Base-by-base conservation (phyloP, 176 grass and related monocot species). In the Juncus inflexus region DNA sequence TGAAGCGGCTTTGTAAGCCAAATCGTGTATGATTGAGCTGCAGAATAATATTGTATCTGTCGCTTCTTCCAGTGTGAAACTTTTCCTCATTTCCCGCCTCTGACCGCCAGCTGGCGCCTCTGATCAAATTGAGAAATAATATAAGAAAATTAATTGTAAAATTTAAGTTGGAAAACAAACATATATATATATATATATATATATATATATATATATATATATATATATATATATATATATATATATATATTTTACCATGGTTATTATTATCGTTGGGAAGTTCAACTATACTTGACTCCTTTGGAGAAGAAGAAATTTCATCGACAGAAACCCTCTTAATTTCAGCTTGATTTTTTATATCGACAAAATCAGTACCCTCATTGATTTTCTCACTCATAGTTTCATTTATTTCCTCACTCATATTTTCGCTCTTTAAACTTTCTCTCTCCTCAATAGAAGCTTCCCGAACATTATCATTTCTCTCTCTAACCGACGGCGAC, bases 1-100 rank as follows among this genome's bases (percentile, higher is more conserved):
- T 28, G 82, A 70, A 36, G 91, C 87, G 57, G 79, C 87, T 68
- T 81, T 91, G 50, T 88, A 88, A 37, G 87, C 87, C 42, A 91
- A 63, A 67, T 88, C 87, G 41, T 88, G 87, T 73, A 88, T 75
- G 50, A 96, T 83, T 50, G 91, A 96, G 80, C 84, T 96, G 78
- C 91, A 96, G 40, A 88, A 81, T 41, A 91, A 70, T 76, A 96
- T 82, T 10, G 84, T 78, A 70, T 96, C 87, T 11, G 91, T 67
- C 60, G 91, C 84, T 69, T 96, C 87, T 86, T 96, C 87, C 42
- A 91, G 74, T 54, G 87, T 86, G 70, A 96, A 91, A 60, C 79
- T 88, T 83, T 77, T 88, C 47, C 60, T 81, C 38, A 75, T 83
- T 70, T 78, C 64, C 73, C 74, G 74, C 71, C 45, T 78, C 10